Base-by-base conservation (phyloP, 352 stramenopile genomes). In the Globisporangium ultimum region DNA sequence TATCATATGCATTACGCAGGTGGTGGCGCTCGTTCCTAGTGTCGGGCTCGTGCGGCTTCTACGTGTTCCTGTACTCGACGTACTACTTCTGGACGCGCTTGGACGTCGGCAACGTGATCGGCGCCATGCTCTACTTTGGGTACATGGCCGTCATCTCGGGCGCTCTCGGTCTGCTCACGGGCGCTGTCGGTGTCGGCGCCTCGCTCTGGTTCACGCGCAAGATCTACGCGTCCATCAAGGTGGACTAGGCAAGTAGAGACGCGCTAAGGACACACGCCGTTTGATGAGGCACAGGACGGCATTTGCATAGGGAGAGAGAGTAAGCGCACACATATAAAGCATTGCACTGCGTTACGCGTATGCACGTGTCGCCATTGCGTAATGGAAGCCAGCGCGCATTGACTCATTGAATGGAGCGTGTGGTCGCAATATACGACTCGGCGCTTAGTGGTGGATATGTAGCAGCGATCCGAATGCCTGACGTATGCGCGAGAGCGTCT, bases 11-110 rank as follows among this genome's bases (percentile, higher is more conserved):
- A 17, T 59, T 14, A n/a, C 18, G 38, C 53, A 92, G 84, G 84
- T 96, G 97, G 98, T 99, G 98, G 98, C 89, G 97, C 58, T 99
- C 97, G 49, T 99, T 99, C 74, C 75, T 98, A 53, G 98, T 98
- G 34, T 95, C 93, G 40, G 98, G 96, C 36, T 96, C 94, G 11
- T 99, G 97, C 48, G 97, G 93, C 32, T 68, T 94, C 43, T 99
- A 99, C 77, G 95, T 99, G 66, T 99, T 99, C 66, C 74, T 99
- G 17, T 99, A 99, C 86, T 99, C 96, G 55, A 92, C 96, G 63
- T 91, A 99, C 57, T 99, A 99, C 86, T 99, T 98, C 73, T 91
- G 83, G 67, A 97, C 97, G 66, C 81, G 83, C 57, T 76, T 99
- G 56, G 89, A 99, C 68, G 89, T 97, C 40, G 96, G 88, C 55